Evolutionary conservation across 257 asterid genomes (phyloP).

Genomic region (Cinchona pubescens): DNA sequence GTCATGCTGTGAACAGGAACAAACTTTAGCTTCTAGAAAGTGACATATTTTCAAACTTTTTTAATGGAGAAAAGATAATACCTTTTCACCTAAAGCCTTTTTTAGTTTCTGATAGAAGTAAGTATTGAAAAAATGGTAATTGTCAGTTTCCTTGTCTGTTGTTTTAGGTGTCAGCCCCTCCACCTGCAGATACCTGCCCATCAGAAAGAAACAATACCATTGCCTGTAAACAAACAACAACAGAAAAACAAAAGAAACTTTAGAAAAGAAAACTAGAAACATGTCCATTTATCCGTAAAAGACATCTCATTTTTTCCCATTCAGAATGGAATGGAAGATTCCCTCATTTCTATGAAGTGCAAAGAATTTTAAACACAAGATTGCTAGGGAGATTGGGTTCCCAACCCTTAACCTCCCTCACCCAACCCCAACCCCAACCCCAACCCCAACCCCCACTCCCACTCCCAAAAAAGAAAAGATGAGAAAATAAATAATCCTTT

Average conservation of each 20-base stretch:
- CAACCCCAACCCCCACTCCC: too few relatives aligned
- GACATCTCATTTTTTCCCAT: neutral
- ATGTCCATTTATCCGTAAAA: neutral
- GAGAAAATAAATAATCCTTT: neutral
- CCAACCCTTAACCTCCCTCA: neutral
- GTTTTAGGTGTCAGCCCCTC: conserved; percentile 47
- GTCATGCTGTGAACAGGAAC: neutral
- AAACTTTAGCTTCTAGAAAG: neutral
- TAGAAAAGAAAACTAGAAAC: neutral
- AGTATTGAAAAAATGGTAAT: conserved; percentile 76
- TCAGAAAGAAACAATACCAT: neutral
- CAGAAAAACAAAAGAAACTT: neutral
- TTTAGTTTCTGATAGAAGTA: conserved; percentile 82
- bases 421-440: too few relatives aligned
- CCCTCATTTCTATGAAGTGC: neutral
- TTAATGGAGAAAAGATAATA: conserved; percentile 30
- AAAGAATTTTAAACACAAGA: conserved; percentile 3
- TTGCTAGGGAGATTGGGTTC: neutral
- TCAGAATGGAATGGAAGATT: neutral
- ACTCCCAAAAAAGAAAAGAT: too few relatives aligned
- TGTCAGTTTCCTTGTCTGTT: conserved; percentile 26
- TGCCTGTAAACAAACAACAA: neutral
- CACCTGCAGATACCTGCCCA: conserved; percentile 77
- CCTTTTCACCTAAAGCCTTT: conserved; percentile 63
- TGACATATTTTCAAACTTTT: conserved; percentile 11